Base-by-base conservation (phyloP, 2,329 filamentous ascomycete genomes). In the Phialophora tarda region DNA sequence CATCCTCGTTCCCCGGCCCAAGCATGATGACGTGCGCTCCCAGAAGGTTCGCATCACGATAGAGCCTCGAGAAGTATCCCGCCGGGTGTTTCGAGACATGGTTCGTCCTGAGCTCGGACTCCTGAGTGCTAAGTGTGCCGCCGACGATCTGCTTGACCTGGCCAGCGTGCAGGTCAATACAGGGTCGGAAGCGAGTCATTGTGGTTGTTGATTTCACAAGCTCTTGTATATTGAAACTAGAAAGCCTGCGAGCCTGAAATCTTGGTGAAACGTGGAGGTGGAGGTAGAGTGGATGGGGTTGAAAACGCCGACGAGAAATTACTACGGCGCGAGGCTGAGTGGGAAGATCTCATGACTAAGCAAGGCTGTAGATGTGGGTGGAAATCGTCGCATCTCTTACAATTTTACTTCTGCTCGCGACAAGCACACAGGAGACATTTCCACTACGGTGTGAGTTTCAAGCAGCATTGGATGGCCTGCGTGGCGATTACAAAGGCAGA, bases 71-170 rank as follows among this genome's bases (percentile, higher is more conserved):
- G 78, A 92, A 99, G 81, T 97, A 85, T 3, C 86, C 86, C 2
- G 95, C 88, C 10, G 93, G 90, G 68, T 94, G 88, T 57, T 89
- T 86, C 10, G 95, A 97, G 68, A 97, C 90, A 81, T 92, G 93
- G 80, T 99, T 99, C 56, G 94, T 98, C 81, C 92, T 90, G 64
- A 98, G 85, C 64, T 86, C 83, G 1, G 86, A 86, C 34, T 67
- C 69, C 8, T 84, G 78, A 76, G 86, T 86, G 80, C 90, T 90
- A 69, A 99, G 86, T 1, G 95, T 98, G 66, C 95, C 94, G 73
- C 95, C 95, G 48, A 99, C 93, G 73, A 99, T 99, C 79, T 99
- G 95, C 83, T 99, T 99, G 66, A 99, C 95, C 77, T 94, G 90
- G 14, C 95, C 95, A n/a, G 93, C 90, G 79, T 99, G 95, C 61